Evolutionary conservation across 2,329 filamentous ascomycete species (phyloP).

Genomic region (Diaporthe velutina): DNA sequence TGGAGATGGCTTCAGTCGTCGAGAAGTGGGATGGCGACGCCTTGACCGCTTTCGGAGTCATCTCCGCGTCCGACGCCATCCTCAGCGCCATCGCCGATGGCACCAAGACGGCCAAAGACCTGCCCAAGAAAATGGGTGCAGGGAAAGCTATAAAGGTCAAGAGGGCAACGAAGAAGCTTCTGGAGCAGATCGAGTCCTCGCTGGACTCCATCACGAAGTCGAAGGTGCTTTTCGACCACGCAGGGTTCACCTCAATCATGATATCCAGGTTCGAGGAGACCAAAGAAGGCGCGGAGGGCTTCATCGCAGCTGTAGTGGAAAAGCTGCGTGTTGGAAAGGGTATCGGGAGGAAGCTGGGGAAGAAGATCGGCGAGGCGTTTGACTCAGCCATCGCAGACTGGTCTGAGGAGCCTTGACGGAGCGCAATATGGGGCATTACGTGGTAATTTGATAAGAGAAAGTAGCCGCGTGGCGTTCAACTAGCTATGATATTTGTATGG

Average conservation of each 20-base stretch:
- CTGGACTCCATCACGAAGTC: slow-evolving; percentile 51
- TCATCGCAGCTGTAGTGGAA: slow-evolving; percentile 51
- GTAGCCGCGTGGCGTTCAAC: neutral
- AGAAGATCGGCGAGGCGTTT: slow-evolving; percentile 55
- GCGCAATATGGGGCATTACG: neutral
- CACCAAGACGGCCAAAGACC: slow-evolving; percentile 49
- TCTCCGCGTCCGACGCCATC: slow-evolving; percentile 52
- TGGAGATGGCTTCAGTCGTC: slow-evolving; percentile 50
- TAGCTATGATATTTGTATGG: neutral
- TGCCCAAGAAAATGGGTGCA: slow-evolving; percentile 50
- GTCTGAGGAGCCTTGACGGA: neutral
- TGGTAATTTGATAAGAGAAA: neutral
- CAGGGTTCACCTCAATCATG: slow-evolving; percentile 57
- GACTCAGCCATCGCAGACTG: slow-evolving; percentile 51
- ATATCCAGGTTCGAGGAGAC: slow-evolving; percentile 55
- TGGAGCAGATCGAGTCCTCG: slow-evolving; percentile 51
- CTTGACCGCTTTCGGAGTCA: slow-evolving; percentile 54
- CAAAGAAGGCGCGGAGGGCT: slow-evolving; percentile 52
- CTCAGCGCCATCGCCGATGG: slow-evolving; percentile 55
- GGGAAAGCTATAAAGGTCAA: slow-evolving; percentile 54
- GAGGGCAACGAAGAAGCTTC: slow-evolving; percentile 50
- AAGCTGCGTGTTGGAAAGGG: slow-evolving; percentile 55
- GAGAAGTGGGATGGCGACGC: slow-evolving; percentile 53
- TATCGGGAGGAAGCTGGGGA: slow-evolving; percentile 51
- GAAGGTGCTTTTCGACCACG: slow-evolving; percentile 58